Evolutionary conservation across 139 green algal species (phyloP), one percentile per base, ranked within the genome.

Genomic region (Chlamydomonas sphaeroides): DNA sequence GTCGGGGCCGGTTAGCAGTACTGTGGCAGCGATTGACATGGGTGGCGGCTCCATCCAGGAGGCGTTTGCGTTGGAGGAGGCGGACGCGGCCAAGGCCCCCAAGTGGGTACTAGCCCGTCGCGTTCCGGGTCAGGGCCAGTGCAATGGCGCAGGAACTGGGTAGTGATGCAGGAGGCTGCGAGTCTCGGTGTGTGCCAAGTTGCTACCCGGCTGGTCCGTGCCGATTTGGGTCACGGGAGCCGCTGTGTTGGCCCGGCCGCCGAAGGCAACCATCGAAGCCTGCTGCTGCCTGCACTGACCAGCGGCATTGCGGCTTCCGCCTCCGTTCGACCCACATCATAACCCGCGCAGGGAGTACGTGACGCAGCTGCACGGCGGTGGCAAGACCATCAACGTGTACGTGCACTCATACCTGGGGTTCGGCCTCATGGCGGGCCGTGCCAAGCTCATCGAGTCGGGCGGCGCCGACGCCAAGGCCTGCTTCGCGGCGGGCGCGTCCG

Each of bases 371-470:
- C 59, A 70, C 41, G 94, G 88, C 17, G 92, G 84, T 18, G 94
- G 94, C 5, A 66, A 79, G 32, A 85, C 56, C 0, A 98, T 97
- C 92, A 89, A 92, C 51, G 95, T 99, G 5, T 99, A 99, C 83
- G 96, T 99, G 32, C 92, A 98, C 86, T 96, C 92, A 79, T 99
- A 99, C 85, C 88, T 99, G 49, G 96, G 96, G 18, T 99, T 95
- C 86, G 97, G 97, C 23, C 88, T 99, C 48, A 99, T 99, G 97
- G 97, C 97, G 6, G 97, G 88, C 2, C 88, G 97, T 1, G 95
- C 95, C 21, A 95, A 92, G n/a, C 91, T 99, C 23, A 86, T 90
- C 32, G 74, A 81, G 33, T 71, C 41, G 11, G 67, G 59, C 4
- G 76, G 36, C 23, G 86, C 68, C 35, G 82, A 69, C 57, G 85